Conservation (phyloP, 192 early-diverging fungal genomes). For the Thamnidium elegans region DNA sequence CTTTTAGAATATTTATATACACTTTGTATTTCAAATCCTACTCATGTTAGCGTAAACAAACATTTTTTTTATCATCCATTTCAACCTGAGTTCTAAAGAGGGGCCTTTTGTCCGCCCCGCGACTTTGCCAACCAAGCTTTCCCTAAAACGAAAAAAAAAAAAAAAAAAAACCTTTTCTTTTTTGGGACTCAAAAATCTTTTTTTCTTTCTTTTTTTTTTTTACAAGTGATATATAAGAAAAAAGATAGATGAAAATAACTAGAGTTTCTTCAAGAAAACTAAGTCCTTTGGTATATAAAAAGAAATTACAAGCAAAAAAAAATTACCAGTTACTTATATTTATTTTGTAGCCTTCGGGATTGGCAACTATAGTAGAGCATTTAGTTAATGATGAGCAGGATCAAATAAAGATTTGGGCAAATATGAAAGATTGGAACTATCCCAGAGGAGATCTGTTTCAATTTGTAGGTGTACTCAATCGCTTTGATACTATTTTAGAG, state of each 20-base stretch:
- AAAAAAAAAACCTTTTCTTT: too few species aligned
- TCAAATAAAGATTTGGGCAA: constrained; percentile 52
- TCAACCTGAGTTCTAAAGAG: too few species aligned
- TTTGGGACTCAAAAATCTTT: background rate
- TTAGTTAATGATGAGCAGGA: constrained; percentile 47
- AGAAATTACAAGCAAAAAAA: background rate
- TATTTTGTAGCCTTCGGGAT: constrained; percentile 46
- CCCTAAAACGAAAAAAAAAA: too few species aligned
- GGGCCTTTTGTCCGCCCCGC: too few species aligned
- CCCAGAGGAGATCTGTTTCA: constrained; percentile 91
- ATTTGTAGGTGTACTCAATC: constrained; percentile 91
- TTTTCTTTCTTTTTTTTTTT: constrained; percentile 2
- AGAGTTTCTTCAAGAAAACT: constrained; percentile 61
- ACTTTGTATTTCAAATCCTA: too few species aligned
- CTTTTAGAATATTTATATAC: too few species aligned
- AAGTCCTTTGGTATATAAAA: constrained; percentile 49
- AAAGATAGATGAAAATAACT: constrained; percentile 49
- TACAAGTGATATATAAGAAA: constrained; percentile 4
- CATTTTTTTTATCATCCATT: too few species aligned
- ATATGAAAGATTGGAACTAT: constrained; percentile 67
- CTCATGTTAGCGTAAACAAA: too few species aligned
- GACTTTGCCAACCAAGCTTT: too few species aligned
- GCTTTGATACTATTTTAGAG: constrained; percentile 83
- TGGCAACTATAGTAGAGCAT: constrained; percentile 48
- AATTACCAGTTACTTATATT: constrained; percentile 11